Base-by-base conservation (phyloP, 2,329 filamentous ascomycete genomes). In the Neonectria neomacrospora region DNA sequence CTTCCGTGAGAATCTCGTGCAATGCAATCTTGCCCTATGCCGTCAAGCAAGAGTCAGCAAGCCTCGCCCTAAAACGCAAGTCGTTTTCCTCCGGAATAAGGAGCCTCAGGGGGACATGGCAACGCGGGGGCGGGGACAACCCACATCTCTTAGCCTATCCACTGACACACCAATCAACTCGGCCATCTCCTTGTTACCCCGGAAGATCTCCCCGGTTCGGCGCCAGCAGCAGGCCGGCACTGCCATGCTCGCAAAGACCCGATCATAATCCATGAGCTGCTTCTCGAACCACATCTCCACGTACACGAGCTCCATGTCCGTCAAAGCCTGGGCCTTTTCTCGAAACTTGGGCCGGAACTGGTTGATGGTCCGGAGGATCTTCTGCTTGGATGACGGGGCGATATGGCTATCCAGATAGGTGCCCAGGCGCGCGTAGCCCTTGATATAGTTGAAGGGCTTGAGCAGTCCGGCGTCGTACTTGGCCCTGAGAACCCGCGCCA, bases 261-360 rank as follows among this genome's bases (percentile, higher is more conserved):
- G 93, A 75, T 99, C 96, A 73, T 98, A 98, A 76, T 98, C 96
- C 91, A 98, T 96, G 71, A 99, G 81, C 67, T 92, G 96, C 73
- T 91, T 89, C 79, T 99, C 96, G 75, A 99, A 98, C 95, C 96
- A 98, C 93, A 98, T 97, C 80, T 99, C 96, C 11, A 98, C 95
- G 63, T 94, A 89, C 28, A 98, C 90, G 26, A 99, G 87, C 78
- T 99, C 93, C 77, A 97, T 92, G 78, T 99, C 96, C 2, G 93
- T 97, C 75, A 98, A 83, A 34, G 86, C 90, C 69, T 98, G 94
- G 76, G 97, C 95, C 80, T 96, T 94, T 79, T 98, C 95, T 66
- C 96, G 88, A 75, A 99, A 99, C 75, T 97, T 97, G 16, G 96
- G 96, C 48, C 96, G 86, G 80, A 99, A 99, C 60, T 92, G 90